Evolutionary conservation across 192 early-diverging fungal genomes (phyloP), one percentile per base, ranked within the genome.

Genomic region (Backusella tuberculispora): DNA sequence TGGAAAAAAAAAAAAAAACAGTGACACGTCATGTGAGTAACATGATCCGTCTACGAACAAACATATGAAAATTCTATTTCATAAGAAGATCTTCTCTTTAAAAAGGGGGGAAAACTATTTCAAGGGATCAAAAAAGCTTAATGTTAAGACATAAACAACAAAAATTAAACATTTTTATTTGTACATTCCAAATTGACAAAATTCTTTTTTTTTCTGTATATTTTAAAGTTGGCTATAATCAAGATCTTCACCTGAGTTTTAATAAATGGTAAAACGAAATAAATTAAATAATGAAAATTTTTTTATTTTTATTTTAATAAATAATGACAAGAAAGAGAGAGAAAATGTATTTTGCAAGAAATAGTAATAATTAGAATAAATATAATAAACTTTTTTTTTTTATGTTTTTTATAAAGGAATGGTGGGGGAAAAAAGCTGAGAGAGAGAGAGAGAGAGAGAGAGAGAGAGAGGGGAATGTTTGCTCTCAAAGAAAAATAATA

Each of bases 241-340:
- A 50, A 5, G 3, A 42, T 42, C 41, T 42, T 3, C 41, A 42
- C 50, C 19, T n/a, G 19, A 24, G 12, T 56, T 56, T n/a, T 21
- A 56, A 21, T 24, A 56, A 56, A 56, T 56, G 50, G 50, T 56
- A 56, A 56, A 56, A 56, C 50, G 24, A 56, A 21, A 56, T 56
- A 56, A 56, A 56, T 56, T 56, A 56, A 50, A 50, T 19, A 50
- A 56, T 15, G n/a, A n/a, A 24, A 12, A 56, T 24, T 21, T 56
- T 45, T 2, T 45, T 64, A 64, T 64, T 64, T 4, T n/a, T n/a
- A n/a, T n/a, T n/a, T n/a, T n/a, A n/a, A n/a, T n/a, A n/a, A n/a
- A n/a, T n/a, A n/a, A n/a, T n/a, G n/a, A n/a, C n/a, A n/a, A 67
- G 21, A 6, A 42, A 21, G 19, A 7, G 34, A 14, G n/a, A 38